Conservation (phyloP, 2,329 filamentous ascomycete genomes). For the Aotearoamyces nothofagi region DNA sequence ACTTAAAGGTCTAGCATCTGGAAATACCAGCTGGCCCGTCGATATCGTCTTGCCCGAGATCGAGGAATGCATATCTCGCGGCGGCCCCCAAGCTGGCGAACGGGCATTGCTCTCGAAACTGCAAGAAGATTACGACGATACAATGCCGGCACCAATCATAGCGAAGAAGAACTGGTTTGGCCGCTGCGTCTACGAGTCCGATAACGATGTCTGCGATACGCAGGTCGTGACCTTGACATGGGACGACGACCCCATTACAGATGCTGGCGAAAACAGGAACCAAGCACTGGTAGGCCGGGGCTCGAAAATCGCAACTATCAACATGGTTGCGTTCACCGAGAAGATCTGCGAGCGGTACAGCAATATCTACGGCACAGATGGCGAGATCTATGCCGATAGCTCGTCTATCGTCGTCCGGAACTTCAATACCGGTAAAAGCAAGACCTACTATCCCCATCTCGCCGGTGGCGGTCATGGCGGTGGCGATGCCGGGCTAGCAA, state of each 20-base stretch:
- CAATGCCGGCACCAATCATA: slow-evolving; percentile 30
- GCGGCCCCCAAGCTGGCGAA: slow-evolving; percentile 32
- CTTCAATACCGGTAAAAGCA: slow-evolving; percentile 43
- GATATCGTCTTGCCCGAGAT: slow-evolving; percentile 87
- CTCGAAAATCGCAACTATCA: slow-evolving; percentile 76
- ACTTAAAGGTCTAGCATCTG: slow-evolving; percentile 40
- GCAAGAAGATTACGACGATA: slow-evolving; percentile 36
- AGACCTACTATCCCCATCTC: slow-evolving; percentile 42
- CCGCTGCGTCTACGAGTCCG: slow-evolving; percentile 84
- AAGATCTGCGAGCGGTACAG: slow-evolving; percentile 78
- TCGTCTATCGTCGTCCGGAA: slow-evolving; percentile 60
- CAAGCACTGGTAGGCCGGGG: slow-evolving; percentile 26
- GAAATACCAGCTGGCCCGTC: slow-evolving; percentile 67
- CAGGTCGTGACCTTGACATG: slow-evolving; percentile 80
- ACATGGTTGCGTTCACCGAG: slow-evolving; percentile 87
- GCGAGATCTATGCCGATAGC: slow-evolving; percentile 79
- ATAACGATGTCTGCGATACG: slow-evolving; percentile 90
- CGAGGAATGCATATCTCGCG: slow-evolving; percentile 47
- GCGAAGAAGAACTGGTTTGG: slow-evolving; percentile 63
- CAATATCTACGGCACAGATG: slow-evolving; percentile 70
- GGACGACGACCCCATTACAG: slow-evolving; percentile 49
- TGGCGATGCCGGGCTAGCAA: slow-evolving; percentile 64
- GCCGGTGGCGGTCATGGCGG: slow-evolving; percentile 56
- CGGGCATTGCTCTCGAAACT: slow-evolving; percentile 23
- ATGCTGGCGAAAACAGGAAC: slow-evolving; percentile 6